Evolutionary conservation across 1,139 yeast genomes (phyloP).

Genomic region (Sugiyamaella novakii): DNA sequence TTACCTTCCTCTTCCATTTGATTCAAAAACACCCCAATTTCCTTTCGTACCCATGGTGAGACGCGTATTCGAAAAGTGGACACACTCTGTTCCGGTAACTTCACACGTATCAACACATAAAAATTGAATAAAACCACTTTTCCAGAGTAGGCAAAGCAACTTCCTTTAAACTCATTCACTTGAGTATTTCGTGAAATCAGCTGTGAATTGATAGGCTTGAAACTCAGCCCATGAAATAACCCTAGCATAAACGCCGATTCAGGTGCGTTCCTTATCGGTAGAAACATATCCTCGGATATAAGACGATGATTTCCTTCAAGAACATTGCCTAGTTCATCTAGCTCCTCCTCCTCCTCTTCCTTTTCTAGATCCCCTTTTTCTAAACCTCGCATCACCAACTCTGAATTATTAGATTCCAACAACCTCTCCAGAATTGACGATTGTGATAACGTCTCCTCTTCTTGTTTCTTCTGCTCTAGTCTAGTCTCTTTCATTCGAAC

Average conservation of each 20-base stretch:
- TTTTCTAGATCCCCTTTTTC: not conserved
- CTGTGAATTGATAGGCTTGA: slow-evolving; percentile 21
- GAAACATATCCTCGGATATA: slow-evolving; percentile 19
- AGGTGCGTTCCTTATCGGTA: slow-evolving; percentile 21
- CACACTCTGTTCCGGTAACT: slow-evolving; percentile 25
- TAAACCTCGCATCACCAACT: not conserved
- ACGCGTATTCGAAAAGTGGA: slow-evolving; percentile 23
- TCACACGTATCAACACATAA: slow-evolving; percentile 23
- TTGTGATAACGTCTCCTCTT: too few species aligned
- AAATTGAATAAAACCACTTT: slow-evolving; percentile 25
- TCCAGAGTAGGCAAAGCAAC: slow-evolving; percentile 18
- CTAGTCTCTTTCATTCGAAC: slow-evolving; percentile 3
- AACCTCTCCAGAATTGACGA: not conserved
- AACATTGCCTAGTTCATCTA: too few species aligned
- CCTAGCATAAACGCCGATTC: slow-evolving; percentile 20
- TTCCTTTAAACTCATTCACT: slow-evolving; percentile 25
- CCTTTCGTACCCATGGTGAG: slow-evolving; percentile 29
- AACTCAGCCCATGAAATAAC: slow-evolving; percentile 29
- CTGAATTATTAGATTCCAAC: slow-evolving; percentile 8
- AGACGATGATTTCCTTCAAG: too few species aligned
- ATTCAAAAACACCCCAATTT: slow-evolving; percentile 27
- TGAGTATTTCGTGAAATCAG: slow-evolving; percentile 22
- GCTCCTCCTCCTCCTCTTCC: not conserved
- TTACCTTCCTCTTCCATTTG: slow-evolving; percentile 23
- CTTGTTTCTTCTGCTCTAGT: too few species aligned